Evolutionary conservation across 306 rosid genomes (phyloP).

Genomic region (Sindora glabra): DNA sequence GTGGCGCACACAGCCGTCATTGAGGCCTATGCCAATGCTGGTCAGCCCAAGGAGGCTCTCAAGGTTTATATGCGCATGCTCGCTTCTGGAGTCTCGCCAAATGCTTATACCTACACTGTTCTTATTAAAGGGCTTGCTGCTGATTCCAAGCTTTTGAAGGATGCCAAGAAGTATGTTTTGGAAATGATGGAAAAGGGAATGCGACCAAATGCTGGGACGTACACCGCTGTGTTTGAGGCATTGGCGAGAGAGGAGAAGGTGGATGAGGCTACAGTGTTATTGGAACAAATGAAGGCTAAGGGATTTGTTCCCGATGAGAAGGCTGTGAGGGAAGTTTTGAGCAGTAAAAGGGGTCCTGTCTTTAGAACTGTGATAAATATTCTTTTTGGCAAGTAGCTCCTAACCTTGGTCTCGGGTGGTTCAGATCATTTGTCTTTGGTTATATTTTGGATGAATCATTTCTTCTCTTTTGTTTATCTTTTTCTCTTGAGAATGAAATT

Average conservation of each 20-base stretch:
- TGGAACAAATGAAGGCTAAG: conserved; percentile 37
- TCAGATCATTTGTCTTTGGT: too few species aligned
- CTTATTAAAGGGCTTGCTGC: conserved; percentile 47
- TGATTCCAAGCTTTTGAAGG: conserved; percentile 26
- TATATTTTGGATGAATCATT: too few species aligned
- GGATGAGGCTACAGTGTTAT: conserved; percentile 45
- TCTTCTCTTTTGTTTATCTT: too few species aligned
- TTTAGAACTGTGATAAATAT: conserved; percentile 40
- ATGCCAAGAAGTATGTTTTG: conserved; percentile 43
- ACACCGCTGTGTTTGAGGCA: conserved; percentile 49
- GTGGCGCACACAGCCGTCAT: conserved; percentile 66
- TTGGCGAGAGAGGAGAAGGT: conserved; percentile 32
- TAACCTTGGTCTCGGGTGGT: neutral
- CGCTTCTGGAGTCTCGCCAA: conserved; percentile 57
- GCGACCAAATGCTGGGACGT: conserved; percentile 57
- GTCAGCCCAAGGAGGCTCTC: conserved; percentile 52
- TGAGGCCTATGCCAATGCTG: conserved; percentile 62
- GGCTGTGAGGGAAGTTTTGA: conserved; percentile 46
- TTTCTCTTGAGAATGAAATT: too few species aligned
- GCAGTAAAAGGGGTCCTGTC: conserved; percentile 34
- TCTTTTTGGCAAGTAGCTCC: conserved; percentile 45
- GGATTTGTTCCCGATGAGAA: conserved; percentile 61
- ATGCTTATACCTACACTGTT: conserved; percentile 60
- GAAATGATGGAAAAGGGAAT: conserved; percentile 69
- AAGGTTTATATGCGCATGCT: conserved; percentile 66